Evolutionary conservation across 331 rosid species (phyloP), one percentile per base, ranked within the genome.

Genomic region (Saraca asoca): DNA sequence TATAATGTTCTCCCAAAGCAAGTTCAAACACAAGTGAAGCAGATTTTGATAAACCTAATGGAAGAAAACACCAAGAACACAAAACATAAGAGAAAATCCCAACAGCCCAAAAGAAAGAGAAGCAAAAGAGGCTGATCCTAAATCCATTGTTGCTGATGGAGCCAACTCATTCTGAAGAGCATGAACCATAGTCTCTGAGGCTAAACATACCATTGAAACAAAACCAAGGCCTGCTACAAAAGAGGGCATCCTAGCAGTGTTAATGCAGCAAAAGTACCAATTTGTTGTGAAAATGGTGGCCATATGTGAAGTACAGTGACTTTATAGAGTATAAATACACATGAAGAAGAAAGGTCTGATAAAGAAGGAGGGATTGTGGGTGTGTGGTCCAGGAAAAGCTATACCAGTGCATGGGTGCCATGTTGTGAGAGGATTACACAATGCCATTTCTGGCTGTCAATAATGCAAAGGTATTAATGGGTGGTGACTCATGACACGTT

Each of bases 201-300:
- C 13, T 10, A 34, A 56, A 34, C 62, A 34, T 24, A 34, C 13
- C 15, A 44, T 56, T 31, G 62, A 8, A 17, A 57, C 20, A 15
- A 57, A 57, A 35, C 62, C 35, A 18, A 57, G 24, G 11, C 24
- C 24, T 8, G 24, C 9, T 8, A 57, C 41, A 13, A 57, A 57
- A 57, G 62, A 57, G n/a, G 35, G 5, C 46, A 9, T 34, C 62
- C n/a, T n/a, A n/a, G n/a, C n/a, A n/a, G 35, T 57, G 43, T 57
- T 31, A 5, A 38, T 38, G n/a, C 42, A 38, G 42, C 42, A 38
- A 5, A 10, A 5, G 42, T 38, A n/a, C n/a, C n/a, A n/a, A n/a
- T 13, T 6, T 5, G 29, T 45, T 55, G 29, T 43, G 7, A 5
- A 2, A 45, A 45, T 15, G 12, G 17, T 45, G 17, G 13, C n/a